Evolutionary conservation across 257 asterid species (phyloP), one percentile per base, ranked within the genome.

Genomic region (Petunia axillaris): DNA sequence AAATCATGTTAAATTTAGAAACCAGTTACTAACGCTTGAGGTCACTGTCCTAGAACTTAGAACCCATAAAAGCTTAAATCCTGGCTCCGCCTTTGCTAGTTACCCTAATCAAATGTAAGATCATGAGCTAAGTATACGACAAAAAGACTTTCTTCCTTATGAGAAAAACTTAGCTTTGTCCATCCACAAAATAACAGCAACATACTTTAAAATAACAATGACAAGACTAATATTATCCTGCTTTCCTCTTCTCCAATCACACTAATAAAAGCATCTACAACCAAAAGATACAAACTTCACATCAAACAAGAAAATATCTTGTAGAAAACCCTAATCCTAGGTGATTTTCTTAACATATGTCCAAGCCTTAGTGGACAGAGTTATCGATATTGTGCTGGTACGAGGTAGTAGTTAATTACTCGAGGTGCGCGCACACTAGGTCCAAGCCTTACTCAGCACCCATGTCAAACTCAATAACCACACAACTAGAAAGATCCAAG

Each of bases 81-180:
- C 25, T 25, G 25, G 25, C 25, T 25, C 25, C 25, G 25, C 25
- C 25, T 25, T 25, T 25, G 25, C 38, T 25, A 48, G 50, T 71
- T 70, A 70, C 44, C 76, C 76, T 16, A 68, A 43, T 67, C 38
- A 68, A 16, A n/a, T 68, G 38, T 68, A 44, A 50, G 76, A 68
- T 68, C 58, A 9, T 44, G 57, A 65, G 44, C 16, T 43, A 16
- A 64, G 50, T 38, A 10, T 13, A 65, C 50, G 35, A 68, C 46
- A 44, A 68, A 68, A 44, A 37, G 58, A 25, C 39, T n/a, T 8
- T 68, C 76, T n/a, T 68, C 74, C 58, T 68, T 68, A 44, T 0
- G 4, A 44, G 41, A 68, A 68, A 68, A 16, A 25, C 37, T 43
- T n/a, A 9, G 39, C 9, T 68, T 25, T 48, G 39, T 44, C 76